Evolutionary conservation across 2,329 filamentous ascomycete genomes (phyloP).

Genomic region (Macroventuria anomochaeta): DNA sequence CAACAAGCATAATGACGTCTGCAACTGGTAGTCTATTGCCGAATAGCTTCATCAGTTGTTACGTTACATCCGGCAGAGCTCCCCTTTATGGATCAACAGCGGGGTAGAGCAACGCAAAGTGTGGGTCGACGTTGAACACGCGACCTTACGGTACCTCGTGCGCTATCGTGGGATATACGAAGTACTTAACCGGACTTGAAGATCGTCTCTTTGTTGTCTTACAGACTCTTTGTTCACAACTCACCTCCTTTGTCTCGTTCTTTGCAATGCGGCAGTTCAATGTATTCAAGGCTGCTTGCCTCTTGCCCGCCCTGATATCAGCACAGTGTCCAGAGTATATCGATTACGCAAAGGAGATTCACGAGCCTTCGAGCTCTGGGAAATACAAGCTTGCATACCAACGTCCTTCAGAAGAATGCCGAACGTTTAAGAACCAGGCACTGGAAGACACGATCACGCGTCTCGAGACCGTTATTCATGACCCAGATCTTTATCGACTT

Average conservation of each 20-base stretch:
- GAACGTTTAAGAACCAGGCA: conserved; percentile 55
- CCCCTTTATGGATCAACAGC: conserved; percentile 34
- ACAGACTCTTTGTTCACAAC: neutral
- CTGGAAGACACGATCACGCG: conserved; percentile 51
- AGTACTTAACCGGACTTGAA: conserved; percentile 3
- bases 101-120: conserved; percentile 38
- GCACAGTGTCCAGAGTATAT: conserved; percentile 55
- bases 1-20: conserved; percentile 33
- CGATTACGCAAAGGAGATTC: conserved; percentile 50
- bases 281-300: conserved; percentile 21
- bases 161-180: conserved; percentile 1
- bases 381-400: conserved; percentile 55
- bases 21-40: conserved; percentile 4
- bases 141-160: conserved; percentile 2
- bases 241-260: neutral
- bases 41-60: conserved; percentile 32
- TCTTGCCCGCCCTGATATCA: conserved; percentile 31
- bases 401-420: conserved; percentile 52
- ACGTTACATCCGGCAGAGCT: conserved; percentile 29
- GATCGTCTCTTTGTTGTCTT: neutral
- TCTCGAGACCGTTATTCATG: conserved; percentile 50
- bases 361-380: conserved; percentile 54
- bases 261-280: conserved; percentile 34
- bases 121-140: conserved; percentile 23
- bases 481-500: conserved; percentile 69